Evolutionary conservation across 306 rosid genomes (phyloP).

Genomic region (Amphicarpaea edgeworthii): DNA sequence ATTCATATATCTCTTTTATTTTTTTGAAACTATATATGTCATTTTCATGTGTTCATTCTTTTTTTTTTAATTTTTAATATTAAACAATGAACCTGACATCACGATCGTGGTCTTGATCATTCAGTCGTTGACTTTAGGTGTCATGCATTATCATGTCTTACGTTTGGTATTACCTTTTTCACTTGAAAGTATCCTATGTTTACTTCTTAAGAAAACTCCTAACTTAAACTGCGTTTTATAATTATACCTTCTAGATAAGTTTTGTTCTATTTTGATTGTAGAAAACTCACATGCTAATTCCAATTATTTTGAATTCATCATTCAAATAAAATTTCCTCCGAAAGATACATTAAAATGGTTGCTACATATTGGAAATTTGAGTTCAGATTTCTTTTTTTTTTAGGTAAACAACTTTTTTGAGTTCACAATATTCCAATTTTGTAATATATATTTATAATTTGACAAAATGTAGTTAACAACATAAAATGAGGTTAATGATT

Average conservation of each 20-base stretch:
- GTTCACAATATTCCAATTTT: not conserved
- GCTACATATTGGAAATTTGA: not conserved
- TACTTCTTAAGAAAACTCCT: not conserved
- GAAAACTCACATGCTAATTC: not conserved
- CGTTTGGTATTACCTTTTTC: not conserved
- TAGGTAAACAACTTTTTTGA: not conserved
- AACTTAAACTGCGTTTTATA: not conserved
- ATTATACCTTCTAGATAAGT: not conserved
- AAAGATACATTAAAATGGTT: not conserved
- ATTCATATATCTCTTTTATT: too few relatives aligned
- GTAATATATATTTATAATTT: not conserved
- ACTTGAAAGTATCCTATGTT: constrained; percentile 16
- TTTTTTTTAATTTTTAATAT: too few relatives aligned
- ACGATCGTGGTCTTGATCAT: not conserved
- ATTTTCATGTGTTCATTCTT: not conserved
- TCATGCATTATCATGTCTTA: not conserved
- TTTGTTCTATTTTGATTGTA: not conserved
- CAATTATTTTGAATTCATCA: not conserved
- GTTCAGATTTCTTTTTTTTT: not conserved
- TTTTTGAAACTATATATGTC: too few relatives aligned
- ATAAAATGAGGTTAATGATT: not conserved
- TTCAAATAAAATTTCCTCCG: not conserved
- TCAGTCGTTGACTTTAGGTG: constrained; percentile 2
- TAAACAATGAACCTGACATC: constrained; percentile 18
- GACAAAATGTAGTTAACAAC: not conserved